Percentiles rank a stretch among this genome's conserved stretches.
Conservation (phyloP, 2,329 filamentous ascomycete genomes). For the Exophiala spinifera region DNA sequence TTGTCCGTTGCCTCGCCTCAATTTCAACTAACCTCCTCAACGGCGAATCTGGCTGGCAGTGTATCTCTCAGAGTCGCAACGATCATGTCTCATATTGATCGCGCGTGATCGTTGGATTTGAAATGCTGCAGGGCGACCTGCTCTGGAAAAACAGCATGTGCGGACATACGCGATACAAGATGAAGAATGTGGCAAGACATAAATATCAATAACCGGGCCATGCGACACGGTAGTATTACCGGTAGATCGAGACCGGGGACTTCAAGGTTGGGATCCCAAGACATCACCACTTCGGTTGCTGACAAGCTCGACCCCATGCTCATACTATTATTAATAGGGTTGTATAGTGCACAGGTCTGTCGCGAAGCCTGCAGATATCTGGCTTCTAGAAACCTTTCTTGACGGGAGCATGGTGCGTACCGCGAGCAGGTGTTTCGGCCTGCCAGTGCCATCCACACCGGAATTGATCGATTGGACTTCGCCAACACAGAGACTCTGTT, state of each 20-base stretch:
- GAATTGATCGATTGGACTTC: slow-evolving; percentile 33
- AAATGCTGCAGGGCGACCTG: no score
- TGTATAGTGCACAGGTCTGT: slow-evolving; percentile 50
- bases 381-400: slow-evolving; percentile 47
- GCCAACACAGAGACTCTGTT: slow-evolving; percentile 40
- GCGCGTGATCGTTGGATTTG: no score
- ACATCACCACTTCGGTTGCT: slow-evolving; percentile 47
- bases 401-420: slow-evolving; percentile 59
- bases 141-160: no score
- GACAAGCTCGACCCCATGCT: slow-evolving; percentile 36
- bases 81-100: no score
- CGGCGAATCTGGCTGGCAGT: no score
- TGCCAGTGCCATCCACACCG: neutral
- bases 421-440: slow-evolving; percentile 40
- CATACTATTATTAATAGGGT: slow-evolving; percentile 42
- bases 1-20: no score
- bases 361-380: slow-evolving; percentile 53
- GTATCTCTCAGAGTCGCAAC: no score
- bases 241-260: neutral
- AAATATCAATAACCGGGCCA: no score
- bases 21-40: no score
- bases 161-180: no score
- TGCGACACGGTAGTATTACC: no score
- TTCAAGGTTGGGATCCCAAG: slow-evolving; percentile 10
- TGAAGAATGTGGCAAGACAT: no score